Conservation (phyloP, 345 rosid genomes). For the Brassica rapa region DNA sequence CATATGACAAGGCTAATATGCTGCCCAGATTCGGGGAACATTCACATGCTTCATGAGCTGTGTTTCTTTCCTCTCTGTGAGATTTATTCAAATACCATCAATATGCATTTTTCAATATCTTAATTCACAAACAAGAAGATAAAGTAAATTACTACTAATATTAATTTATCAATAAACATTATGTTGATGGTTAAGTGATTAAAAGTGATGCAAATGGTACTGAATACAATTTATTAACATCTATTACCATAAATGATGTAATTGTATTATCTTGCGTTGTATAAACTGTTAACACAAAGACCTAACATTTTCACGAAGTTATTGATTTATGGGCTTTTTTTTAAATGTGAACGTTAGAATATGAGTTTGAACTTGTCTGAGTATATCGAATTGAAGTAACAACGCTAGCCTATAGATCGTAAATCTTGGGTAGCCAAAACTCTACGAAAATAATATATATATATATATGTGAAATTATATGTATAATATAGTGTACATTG, state of each 20-base stretch:
- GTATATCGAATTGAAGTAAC: slow-evolving; percentile 8
- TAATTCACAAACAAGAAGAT: not conserved
- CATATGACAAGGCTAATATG: slow-evolving; percentile 45
- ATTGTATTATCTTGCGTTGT: not conserved
- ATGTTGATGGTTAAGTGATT: slow-evolving; percentile 14
- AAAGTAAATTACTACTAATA: not conserved
- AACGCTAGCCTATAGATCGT: not conserved
- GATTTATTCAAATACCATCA: slow-evolving; percentile 15
- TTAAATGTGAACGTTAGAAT: not conserved
- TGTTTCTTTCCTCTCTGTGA: slow-evolving; percentile 7
- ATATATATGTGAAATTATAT: slow-evolving; percentile 4
- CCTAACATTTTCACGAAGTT: not conserved
- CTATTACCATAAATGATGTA: not conserved
- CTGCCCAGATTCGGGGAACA: slow-evolving; percentile 58
- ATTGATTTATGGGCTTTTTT: not conserved
- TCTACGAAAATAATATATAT: not conserved
- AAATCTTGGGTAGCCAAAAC: not conserved
- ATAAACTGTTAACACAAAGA: not conserved
- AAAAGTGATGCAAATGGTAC: not conserved
- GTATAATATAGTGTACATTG: slow-evolving; percentile 18
- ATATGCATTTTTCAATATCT: not conserved
- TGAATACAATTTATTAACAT: not conserved
- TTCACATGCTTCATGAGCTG: slow-evolving; percentile 52
- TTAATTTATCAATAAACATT: not conserved
- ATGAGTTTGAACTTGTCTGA: slow-evolving; percentile 8